phyloP scores from a whole-genome alignment of 2,329 filamentous ascomycete species.

The Camillea tinctor region DNA sequence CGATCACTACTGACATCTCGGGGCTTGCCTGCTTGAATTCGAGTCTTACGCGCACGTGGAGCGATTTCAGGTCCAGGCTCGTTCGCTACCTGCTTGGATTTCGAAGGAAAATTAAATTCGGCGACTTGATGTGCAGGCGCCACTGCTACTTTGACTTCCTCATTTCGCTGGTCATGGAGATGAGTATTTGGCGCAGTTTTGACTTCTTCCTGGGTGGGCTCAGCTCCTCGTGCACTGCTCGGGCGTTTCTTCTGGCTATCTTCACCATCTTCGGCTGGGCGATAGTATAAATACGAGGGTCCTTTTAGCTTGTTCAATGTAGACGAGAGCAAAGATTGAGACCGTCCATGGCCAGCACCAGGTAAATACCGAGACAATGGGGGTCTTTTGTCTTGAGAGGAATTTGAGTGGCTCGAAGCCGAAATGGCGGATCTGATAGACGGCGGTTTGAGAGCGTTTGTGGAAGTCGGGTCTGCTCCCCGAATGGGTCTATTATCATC shows the following conservation, averaged over 20 bases:
- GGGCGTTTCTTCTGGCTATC: constrained; percentile 13
- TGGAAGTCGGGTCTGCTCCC: constrained; percentile 15
- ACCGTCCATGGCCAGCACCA: constrained; percentile 28
- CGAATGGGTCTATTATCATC: constrained; percentile 16
- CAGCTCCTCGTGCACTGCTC: constrained; percentile 16
- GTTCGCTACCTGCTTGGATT: constrained; percentile 14
- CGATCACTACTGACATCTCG: constrained; percentile 10
- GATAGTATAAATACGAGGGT: constrained; percentile 33
- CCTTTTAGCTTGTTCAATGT: constrained; percentile 31
- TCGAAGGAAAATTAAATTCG: constrained; percentile 24
- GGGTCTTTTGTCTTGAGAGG: constrained; percentile 28
- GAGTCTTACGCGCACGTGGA: constrained; percentile 17
- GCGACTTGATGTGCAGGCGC: constrained; percentile 15
- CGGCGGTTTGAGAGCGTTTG: constrained; percentile 26
- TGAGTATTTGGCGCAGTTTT: background rate
- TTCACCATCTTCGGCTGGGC: constrained; percentile 16
- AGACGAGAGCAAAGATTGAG: constrained; percentile 32
- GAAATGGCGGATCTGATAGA: constrained; percentile 28
- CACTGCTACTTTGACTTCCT: constrained; percentile 1
- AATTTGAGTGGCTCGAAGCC: constrained; percentile 29
- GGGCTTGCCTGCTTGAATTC: constrained; percentile 15
- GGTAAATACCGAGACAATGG: constrained; percentile 21
- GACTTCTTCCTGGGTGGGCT: background rate
- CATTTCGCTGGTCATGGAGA: constrained; percentile 7
- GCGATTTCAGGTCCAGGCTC: constrained; percentile 23